phyloP scores from a whole-genome alignment of 1,284 basidiomycete genomes.

The Fomitopsis palustris region DNA sequence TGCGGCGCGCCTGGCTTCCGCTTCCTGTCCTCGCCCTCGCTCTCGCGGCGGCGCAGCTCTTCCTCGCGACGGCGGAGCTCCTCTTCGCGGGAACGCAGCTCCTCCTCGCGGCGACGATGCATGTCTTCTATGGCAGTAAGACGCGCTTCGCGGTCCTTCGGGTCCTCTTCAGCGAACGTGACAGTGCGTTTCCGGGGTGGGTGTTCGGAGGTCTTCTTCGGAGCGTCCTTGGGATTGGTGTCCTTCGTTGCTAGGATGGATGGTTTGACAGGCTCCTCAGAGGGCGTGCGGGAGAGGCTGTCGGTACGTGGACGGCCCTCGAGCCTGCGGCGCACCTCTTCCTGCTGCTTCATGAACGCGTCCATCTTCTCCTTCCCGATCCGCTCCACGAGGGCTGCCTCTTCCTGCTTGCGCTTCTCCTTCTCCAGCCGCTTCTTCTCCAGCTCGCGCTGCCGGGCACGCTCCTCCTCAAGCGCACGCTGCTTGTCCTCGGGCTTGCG shows the following conservation, averaged over 20 bases:
- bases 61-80: constrained; percentile 2
- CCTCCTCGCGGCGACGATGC: background rate
- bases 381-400: background rate
- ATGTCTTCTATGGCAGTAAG: background rate
- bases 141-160: background rate
- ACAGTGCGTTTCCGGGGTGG: background rate
- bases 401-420: background rate
- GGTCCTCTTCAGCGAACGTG: background rate
- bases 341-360: constrained; percentile 1
- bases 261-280: background rate
- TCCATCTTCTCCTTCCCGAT: background rate
- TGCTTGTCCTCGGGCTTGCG: constrained; percentile 1
- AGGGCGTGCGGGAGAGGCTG: background rate
- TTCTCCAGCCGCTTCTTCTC: constrained; percentile 1
- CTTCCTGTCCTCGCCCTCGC: constrained; percentile 2
- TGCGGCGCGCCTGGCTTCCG: constrained; percentile 6
- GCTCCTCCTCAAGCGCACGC: constrained; percentile 1
- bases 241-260: background rate
- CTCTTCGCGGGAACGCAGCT: constrained; percentile 1
- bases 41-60: background rate
- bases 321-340: background rate
- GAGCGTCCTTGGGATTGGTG: background rate
- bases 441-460: background rate
- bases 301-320: constrained; percentile 3
- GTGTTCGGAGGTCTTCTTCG: background rate